Base-by-base conservation (phyloP, 495 filamentous ascomycete genomes). In the Evernia prunastri region DNA sequence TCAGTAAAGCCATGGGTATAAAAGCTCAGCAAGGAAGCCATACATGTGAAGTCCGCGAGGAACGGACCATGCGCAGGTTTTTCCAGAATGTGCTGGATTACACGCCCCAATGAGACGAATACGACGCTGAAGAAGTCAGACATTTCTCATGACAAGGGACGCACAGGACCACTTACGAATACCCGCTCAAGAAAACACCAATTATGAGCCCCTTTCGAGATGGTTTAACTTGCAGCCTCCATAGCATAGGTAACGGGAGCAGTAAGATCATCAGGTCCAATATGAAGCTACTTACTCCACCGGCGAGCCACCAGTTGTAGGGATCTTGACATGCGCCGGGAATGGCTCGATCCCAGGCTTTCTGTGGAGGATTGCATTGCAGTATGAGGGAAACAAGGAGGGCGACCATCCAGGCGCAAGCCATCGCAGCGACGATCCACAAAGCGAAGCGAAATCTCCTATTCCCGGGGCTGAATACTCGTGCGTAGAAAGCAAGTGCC, bases 291-390 rank as follows among this genome's bases (percentile, higher is more conserved):
- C 23, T 37, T 17, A 64, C 36, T 37, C 23, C 31, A 51, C 61
- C 58, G 33, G 49, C 31, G 25, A 63, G 35, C 33, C 37, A 63
- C 36, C 54, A 31, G 15, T 27, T 20, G 27, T 17, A 56, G 1
- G 61, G 63, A 23, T 60, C 63, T 23, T 57, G 68, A 42, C 68
- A 70, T 37, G 62, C 63, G 25, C 64, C 67, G 18, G 62, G 45
- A 27, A 72, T 62, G 1, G 40, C 42, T 42, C 69, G 62, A 25
- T 72, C 62, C 74, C 73, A 76, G 40, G 64, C 67, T 51, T 68
- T 66, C 31, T 70, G 58, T 35, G 75, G 65, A 17, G 74, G 74
- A 9, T 61, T 65, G 64, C 72, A 76, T 35, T 71, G 70, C 23
- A 75, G 66, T 20, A 72, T 64, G 8, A 63, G 68, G n/a, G 67